Base-by-base conservation (phyloP, 2,329 filamentous ascomycete species). In the Incumbomyces lentus region DNA sequence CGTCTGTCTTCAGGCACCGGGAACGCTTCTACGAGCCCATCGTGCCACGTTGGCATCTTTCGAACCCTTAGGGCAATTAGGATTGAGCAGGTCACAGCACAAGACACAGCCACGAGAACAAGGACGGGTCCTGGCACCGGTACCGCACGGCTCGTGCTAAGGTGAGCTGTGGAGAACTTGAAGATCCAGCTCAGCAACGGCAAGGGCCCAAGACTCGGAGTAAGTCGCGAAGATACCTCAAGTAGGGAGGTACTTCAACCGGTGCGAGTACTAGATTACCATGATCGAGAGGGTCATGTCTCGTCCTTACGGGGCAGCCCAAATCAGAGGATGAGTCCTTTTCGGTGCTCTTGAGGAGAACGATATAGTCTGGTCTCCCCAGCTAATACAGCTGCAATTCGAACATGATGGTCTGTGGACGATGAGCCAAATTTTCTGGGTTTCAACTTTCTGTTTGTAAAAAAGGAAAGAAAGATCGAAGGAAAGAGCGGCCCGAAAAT, bases 401-500 rank as follows among this genome's bases (percentile, higher is more conserved):
- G 71, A 68, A 69, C 72, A 74, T 68, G 61, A 54, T 50, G 52
- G 52, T 54, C 52, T 58, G 54, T 64, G 70, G 64, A 62, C 70
- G 70, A 61, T 63, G 67, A 68, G 75, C 75, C 76, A 79, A 79
- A 78, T 78, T 76, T 71, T 64, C 66, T 68, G 66, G 68, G 72
- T 61, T 58, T 69, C 67, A 78, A 78, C 73, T 78, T 79, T 76
- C 67, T 62, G 56, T 60, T 51, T 62, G 54, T 64, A 59, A 59
- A 63, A 64, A 63, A 64, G 63, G 62, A 60, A 64, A 61, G 58
- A 60, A 57, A 58, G 56, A 57, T 53, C 52, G 53, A 26, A 26
- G 8, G 52, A 49, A 33, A 22, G 13, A 29, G 33, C 42, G 33
- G 33, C 16, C 22, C 5, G 22, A 26, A 26, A 26, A 26, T 26